Percentiles rank a stretch among this genome's conserved stretches.
These are phyloP conservation scores for Spathaspora gorwiae DNA, from an alignment of 805 yeast species.

Conservation along the genomic window DNA sequence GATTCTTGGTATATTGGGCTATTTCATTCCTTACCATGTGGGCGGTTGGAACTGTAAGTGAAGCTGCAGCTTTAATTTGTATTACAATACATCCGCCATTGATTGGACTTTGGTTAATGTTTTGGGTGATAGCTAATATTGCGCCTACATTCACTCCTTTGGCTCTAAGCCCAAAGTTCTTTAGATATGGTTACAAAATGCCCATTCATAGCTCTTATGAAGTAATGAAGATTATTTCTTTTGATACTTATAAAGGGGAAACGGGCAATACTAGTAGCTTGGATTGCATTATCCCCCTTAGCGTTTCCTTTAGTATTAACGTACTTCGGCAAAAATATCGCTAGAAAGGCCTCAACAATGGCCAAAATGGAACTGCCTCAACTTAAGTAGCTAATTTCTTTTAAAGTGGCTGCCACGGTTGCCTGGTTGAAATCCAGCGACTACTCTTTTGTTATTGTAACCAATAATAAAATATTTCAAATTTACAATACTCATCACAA, in stretches of 20 bases:
- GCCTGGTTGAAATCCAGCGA: no score
- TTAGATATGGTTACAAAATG: constrained; percentile 60
- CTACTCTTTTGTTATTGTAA: no score
- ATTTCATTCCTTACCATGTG: constrained; percentile 61
- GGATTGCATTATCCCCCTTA: constrained; percentile 51
- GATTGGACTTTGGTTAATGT: constrained; percentile 66
- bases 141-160: constrained; percentile 66
- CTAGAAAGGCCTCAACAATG: constrained; percentile 26
- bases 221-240: constrained; percentile 54
- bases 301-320: constrained; percentile 44
- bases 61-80: constrained; percentile 52
- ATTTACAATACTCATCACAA: no score
- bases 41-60: constrained; percentile 75
- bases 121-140: constrained; percentile 66
- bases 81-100: constrained; percentile 56
- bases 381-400: no score
- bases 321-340: constrained; percentile 35
- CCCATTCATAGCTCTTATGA: constrained; percentile 68
- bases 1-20: constrained; percentile 75
- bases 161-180: constrained; percentile 53
- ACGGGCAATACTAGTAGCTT: constrained; percentile 58
- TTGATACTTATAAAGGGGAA: constrained; percentile 51
- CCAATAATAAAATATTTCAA: no score
- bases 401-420: no score
- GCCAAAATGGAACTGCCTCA: no score